phyloP scores from a whole-genome alignment of 495 filamentous ascomycete species.

The Daldinia vernicosa region DNA sequence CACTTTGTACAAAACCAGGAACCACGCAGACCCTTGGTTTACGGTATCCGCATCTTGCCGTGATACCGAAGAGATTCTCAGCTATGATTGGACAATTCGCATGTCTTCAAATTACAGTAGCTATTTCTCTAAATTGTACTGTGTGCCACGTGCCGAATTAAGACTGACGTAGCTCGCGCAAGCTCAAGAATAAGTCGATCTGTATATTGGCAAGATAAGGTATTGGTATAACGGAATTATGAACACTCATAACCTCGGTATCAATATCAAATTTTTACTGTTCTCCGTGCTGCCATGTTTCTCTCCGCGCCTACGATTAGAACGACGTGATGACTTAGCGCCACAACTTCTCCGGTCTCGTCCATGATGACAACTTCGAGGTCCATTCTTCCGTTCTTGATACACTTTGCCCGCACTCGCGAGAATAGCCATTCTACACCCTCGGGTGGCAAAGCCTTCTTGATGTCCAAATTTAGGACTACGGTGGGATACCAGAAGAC shows the following conservation, averaged over 20 bases:
- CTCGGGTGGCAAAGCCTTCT: conserved; percentile 65
- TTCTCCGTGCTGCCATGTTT: conserved; percentile 57
- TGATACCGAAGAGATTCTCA: not conserved
- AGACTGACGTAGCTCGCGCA: not conserved
- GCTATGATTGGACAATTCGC: not conserved
- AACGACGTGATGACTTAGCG: conserved; percentile 68
- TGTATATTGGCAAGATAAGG: not conserved
- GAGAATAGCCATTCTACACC: conserved; percentile 73
- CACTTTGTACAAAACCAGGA: too few relatives aligned
- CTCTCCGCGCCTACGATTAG: conserved; percentile 64
- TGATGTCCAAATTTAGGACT: conserved; percentile 70
- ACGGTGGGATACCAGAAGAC: conserved; percentile 79
- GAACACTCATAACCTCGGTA: not conserved
- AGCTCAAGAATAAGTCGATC: not conserved
- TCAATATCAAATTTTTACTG: conserved; percentile 2
- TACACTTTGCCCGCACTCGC: conserved; percentile 61
- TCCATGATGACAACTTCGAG: conserved; percentile 67
- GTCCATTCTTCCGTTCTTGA: conserved; percentile 70
- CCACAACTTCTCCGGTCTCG: conserved; percentile 64
- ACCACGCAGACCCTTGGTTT: not conserved
- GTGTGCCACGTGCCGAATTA: not conserved
- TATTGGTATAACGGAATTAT: too few relatives aligned
- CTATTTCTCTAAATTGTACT: not conserved
- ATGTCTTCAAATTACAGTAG: not conserved
- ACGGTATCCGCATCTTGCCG: not conserved